Base-by-base conservation (phyloP, 768 basidiomycete species). In the Auriscalpium orientale region DNA sequence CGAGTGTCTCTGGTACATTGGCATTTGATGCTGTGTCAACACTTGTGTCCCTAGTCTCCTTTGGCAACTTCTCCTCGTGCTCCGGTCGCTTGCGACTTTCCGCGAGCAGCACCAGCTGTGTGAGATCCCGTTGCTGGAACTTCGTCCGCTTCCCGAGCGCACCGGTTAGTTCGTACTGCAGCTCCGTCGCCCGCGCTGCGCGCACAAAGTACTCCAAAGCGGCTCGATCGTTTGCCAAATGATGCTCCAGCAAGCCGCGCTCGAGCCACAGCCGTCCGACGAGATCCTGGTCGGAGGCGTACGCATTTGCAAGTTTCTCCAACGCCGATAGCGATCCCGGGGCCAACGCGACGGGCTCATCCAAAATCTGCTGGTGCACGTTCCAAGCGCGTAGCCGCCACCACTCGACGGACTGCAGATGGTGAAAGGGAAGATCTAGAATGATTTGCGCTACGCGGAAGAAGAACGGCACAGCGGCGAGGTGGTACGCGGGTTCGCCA, bases 401-500 rank as follows among this genome's bases (percentile, higher is more conserved):
- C 89, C 91, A 93, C 4, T 77, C 66, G 16, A 71, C 71, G 15
- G 85, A 83, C 40, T 64, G 66, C 52, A 83, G 69, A 58, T 79
- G 75, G 20, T 67, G 67, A 62, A 76, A 83, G 2, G 79, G 76
- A 10, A 72, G 68, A 16, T 72, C 72, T 58, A 95, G 71, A 48
- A 97, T 74, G 22, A 90, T 72, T 63, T 87, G 81, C 0, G 95
- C 82, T 54, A 95, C 72, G 34, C 84, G 79, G 49, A 98, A 78
- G 64, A 95, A 84, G 20, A 80, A 69, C 7, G 93, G 79, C 38
- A 70, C 72, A 63, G 77, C 77, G 8, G 85, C 79, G 46, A 98
- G 88, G 68, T 98, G 97, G 71, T 98, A 99, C 0, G 91, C 92
- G 9, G 97, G 97, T 72, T 98, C 97, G 3, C 97, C 97, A 4